phyloP scores from a whole-genome alignment of 768 basidiomycete genomes.

The Lanmaoa rubissima region DNA sequence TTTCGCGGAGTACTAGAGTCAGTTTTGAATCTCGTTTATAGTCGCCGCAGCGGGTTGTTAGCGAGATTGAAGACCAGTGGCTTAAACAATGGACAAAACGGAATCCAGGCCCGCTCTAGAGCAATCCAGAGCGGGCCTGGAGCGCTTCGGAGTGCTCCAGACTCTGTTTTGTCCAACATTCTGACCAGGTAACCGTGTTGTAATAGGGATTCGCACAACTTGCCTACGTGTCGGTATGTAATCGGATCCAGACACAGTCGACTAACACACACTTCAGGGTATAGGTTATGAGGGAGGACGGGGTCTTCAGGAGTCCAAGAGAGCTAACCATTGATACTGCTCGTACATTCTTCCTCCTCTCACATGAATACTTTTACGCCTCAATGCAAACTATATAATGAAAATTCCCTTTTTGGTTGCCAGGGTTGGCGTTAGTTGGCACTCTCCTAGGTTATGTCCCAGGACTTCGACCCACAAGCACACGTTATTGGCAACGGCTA shows the following conservation, averaged over 20 bases:
- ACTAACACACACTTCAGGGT: background rate
- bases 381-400: background rate
- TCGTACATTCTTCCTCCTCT: background rate
- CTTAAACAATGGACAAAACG: no score
- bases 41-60: background rate
- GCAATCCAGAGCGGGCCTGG: no score
- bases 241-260: background rate
- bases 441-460: no score
- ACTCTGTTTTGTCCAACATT: no score
- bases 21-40: background rate
- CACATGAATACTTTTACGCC: background rate
- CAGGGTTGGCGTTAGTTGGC: background rate
- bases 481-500: background rate
- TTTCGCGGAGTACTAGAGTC: conserved; percentile 24
- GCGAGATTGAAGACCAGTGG: no score
- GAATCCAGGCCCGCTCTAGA: no score
- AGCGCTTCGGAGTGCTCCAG: no score
- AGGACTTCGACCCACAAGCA: no score
- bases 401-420: background rate
- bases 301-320: background rate
- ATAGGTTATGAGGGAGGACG: background rate
- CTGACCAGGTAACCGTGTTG: no score
- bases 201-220: background rate
- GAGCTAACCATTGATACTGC: background rate
- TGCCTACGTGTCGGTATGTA: background rate